Conservation (phyloP, 1,284 basidiomycete genomes). For the Tilletia horrida region DNA sequence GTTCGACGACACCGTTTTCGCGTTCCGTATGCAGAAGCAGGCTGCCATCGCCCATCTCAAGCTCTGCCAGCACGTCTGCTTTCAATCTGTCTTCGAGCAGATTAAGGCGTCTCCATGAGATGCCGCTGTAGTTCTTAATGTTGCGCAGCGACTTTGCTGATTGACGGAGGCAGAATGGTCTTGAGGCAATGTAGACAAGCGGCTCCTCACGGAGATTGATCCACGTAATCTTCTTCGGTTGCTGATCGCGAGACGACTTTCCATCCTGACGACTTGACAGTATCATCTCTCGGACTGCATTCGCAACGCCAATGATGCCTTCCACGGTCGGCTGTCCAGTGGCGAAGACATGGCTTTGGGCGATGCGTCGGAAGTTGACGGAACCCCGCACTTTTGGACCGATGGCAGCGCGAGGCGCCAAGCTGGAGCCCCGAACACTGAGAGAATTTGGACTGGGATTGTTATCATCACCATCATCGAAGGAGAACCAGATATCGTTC, state of each 20-base stretch:
- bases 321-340: conserved; percentile 82
- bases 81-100: conserved; percentile 76
- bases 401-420: background rate
- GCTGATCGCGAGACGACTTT: background rate
- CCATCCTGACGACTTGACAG: background rate
- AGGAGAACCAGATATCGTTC: conserved; percentile 52
- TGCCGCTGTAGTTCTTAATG: conserved; percentile 51
- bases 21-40: conserved; percentile 87
- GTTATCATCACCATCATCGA: conserved; percentile 27
- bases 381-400: conserved; percentile 69
- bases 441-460: background rate
- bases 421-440: background rate
- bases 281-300: conserved; percentile 4
- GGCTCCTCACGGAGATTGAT: conserved; percentile 85
- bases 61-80: conserved; percentile 80
- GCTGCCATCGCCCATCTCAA: conserved; percentile 77
- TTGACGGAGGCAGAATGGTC: conserved; percentile 58
- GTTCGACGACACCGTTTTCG: conserved; percentile 80
- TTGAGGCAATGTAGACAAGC: conserved; percentile 87
- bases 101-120: conserved; percentile 46
- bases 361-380: conserved; percentile 87
- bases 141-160: conserved; percentile 49
- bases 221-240: conserved; percentile 69
- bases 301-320: conserved; percentile 79
- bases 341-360: conserved; percentile 67